phyloP scores from a whole-genome alignment of 2,329 filamentous ascomycete species.

The Fusarium sp. region DNA sequence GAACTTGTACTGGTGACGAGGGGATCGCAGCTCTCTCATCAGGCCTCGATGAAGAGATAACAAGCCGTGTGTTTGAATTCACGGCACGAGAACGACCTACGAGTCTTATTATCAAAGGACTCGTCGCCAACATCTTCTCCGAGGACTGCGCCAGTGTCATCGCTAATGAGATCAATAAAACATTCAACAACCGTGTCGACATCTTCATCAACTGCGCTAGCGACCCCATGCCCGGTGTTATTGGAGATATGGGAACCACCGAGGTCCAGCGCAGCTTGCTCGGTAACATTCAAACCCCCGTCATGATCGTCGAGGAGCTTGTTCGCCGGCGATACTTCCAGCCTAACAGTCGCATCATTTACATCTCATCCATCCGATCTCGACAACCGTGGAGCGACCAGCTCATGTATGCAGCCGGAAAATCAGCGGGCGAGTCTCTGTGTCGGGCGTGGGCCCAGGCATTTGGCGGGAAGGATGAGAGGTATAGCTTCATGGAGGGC shows the following conservation, averaged over 20 bases:
- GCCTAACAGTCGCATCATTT: constrained; percentile 50
- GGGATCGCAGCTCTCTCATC: constrained; percentile 38
- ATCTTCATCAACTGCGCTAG: constrained; percentile 52
- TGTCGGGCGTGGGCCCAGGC: constrained; percentile 53
- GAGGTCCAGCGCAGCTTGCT: constrained; percentile 49
- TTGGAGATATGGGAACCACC: constrained; percentile 44
- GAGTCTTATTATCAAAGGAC: constrained; percentile 42
- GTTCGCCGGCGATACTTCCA: constrained; percentile 48
- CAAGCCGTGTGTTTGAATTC: constrained; percentile 20
- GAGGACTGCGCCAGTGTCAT: constrained; percentile 44
- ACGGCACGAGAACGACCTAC: constrained; percentile 21
- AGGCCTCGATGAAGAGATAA: constrained; percentile 39
- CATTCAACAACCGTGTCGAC: constrained; percentile 45
- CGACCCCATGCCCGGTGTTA: constrained; percentile 44
- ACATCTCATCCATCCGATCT: constrained; percentile 50
- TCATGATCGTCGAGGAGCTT: constrained; percentile 52
- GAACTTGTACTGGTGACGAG: constrained; percentile 44
- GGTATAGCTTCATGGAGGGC: constrained; percentile 50
- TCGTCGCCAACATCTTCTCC: constrained; percentile 48
- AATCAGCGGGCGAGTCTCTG: constrained; percentile 51
- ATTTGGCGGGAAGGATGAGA: constrained; percentile 51
- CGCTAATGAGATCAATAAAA: constrained; percentile 38
- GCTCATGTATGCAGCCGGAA: constrained; percentile 51
- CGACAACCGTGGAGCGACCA: constrained; percentile 50
- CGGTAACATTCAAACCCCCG: constrained; percentile 51